Evolutionary conservation across 345 rosid genomes (phyloP).

Genomic region (Populus nigra): DNA sequence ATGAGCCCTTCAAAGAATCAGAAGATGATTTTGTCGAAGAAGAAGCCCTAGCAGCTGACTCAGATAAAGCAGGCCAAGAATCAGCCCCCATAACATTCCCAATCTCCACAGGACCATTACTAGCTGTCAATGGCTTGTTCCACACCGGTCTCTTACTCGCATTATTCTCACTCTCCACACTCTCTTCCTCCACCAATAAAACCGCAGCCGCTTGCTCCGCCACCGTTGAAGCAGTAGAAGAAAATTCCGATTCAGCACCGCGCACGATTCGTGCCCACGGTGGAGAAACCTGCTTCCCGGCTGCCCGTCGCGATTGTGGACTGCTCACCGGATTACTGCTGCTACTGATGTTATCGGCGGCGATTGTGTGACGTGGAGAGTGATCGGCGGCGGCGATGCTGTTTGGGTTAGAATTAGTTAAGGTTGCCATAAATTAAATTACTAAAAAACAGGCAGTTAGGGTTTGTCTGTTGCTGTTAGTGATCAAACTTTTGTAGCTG

Average conservation of each 20-base stretch:
- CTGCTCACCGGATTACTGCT: not conserved
- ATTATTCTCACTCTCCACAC: conserved; percentile 39
- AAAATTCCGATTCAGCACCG: conserved; percentile 37
- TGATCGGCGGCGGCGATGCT: not conserved
- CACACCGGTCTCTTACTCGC: conserved; percentile 67
- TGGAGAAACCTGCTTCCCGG: conserved; percentile 16
- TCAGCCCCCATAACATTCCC: conserved; percentile 60
- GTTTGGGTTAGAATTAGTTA: not conserved
- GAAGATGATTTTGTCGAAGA: conserved; percentile 29
- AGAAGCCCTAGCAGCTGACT: conserved; percentile 55
- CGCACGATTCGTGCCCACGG: conserved; percentile 52
- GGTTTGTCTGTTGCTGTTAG: not conserved
- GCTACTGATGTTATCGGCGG: not conserved
- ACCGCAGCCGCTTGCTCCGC: conserved; percentile 9
- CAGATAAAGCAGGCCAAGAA: conserved; percentile 67
- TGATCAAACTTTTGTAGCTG: not conserved
- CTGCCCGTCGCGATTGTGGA: conserved; percentile 24
- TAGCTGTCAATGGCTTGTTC: conserved; percentile 51
- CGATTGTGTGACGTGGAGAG: not conserved
- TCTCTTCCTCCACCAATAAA: conserved; percentile 35
- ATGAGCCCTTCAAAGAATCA: conserved; percentile 39
- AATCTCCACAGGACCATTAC: conserved; percentile 43
- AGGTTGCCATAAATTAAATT: not conserved
- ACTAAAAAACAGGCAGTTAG: not conserved
- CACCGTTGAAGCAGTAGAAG: conserved; percentile 12